phyloP scores from a whole-genome alignment of 2,329 filamentous ascomycete species.

The Berkeleyomyces rouxiae region DNA sequence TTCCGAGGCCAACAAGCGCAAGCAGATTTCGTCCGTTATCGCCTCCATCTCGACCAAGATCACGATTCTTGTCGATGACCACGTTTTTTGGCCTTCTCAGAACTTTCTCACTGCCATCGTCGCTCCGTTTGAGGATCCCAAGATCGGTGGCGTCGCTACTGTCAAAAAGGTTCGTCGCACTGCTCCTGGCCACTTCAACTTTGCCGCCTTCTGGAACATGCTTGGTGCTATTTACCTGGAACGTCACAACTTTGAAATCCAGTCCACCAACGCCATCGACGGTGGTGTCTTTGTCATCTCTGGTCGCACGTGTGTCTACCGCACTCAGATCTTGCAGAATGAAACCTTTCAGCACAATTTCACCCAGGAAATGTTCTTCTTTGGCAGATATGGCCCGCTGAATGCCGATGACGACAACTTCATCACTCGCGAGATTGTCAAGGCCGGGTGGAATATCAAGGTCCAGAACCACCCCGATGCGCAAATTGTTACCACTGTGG shows the following conservation, averaged over 20 bases:
- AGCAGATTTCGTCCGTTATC: slow-evolving; percentile 29
- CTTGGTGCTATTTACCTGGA: slow-evolving; percentile 42
- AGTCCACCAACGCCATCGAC: slow-evolving; percentile 37
- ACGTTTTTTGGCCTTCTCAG: slow-evolving; percentile 31
- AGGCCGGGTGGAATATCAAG: slow-evolving; percentile 33
- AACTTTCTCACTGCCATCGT: slow-evolving; percentile 27
- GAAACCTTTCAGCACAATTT: slow-evolving; percentile 27
- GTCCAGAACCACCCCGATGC: slow-evolving; percentile 35
- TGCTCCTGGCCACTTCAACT: slow-evolving; percentile 17
- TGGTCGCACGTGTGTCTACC: slow-evolving; percentile 35
- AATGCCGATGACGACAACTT: slow-evolving; percentile 46
- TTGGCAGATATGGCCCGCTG: slow-evolving; percentile 27
- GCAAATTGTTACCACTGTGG: slow-evolving; percentile 35
- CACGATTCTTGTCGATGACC: slow-evolving; percentile 33
- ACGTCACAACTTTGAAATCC: slow-evolving; percentile 45
- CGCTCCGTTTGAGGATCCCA: slow-evolving; percentile 26
- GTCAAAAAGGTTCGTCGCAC: slow-evolving; percentile 35
- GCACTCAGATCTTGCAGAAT: slow-evolving; percentile 32
- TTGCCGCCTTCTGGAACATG: slow-evolving; percentile 31
- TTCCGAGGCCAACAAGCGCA: slow-evolving; percentile 29
- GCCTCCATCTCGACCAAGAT: slow-evolving; percentile 24
- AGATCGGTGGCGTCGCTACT: slow-evolving; percentile 38
- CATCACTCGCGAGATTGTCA: slow-evolving; percentile 36
- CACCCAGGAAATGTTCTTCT: slow-evolving; percentile 33
- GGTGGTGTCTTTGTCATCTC: slow-evolving; percentile 43